Evolutionary conservation across 2,329 filamentous ascomycete species (phyloP).

Genomic region (Penicillium sp.): DNA sequence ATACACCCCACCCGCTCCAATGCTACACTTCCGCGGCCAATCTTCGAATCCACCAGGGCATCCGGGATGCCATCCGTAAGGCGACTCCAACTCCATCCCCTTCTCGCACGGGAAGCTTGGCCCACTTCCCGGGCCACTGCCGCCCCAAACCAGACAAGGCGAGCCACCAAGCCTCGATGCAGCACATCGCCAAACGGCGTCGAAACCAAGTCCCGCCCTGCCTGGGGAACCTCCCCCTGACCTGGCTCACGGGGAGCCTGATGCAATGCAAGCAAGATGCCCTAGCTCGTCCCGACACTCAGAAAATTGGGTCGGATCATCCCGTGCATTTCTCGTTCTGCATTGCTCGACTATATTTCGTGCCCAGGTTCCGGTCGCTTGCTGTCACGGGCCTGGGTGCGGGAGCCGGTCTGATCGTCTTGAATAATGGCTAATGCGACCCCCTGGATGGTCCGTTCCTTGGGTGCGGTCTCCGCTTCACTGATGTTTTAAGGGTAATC

Average conservation of each 20-base stretch:
- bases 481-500: neutral
- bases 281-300: neutral
- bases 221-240: neutral
- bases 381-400: slow-evolving; percentile 1
- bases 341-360: neutral
- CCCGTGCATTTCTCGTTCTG: neutral
- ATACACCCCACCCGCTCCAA: neutral
- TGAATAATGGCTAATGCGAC: neutral
- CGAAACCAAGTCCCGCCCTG: neutral
- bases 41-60: neutral
- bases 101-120: neutral
- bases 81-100: neutral
- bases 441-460: neutral
- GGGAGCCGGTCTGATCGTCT: neutral
- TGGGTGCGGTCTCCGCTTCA: neutral
- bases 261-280: neutral
- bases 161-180: neutral
- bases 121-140: neutral
- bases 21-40: neutral
- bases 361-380: neutral
- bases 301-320: neutral
- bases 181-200: neutral
- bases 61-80: neutral
- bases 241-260: neutral
- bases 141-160: neutral